Percentiles rank a stretch among this genome's conserved stretches.
These are phyloP conservation scores for Rhododendron vialii DNA, from an alignment of 148 eudicot genomes.

Conservation along the genomic window DNA sequence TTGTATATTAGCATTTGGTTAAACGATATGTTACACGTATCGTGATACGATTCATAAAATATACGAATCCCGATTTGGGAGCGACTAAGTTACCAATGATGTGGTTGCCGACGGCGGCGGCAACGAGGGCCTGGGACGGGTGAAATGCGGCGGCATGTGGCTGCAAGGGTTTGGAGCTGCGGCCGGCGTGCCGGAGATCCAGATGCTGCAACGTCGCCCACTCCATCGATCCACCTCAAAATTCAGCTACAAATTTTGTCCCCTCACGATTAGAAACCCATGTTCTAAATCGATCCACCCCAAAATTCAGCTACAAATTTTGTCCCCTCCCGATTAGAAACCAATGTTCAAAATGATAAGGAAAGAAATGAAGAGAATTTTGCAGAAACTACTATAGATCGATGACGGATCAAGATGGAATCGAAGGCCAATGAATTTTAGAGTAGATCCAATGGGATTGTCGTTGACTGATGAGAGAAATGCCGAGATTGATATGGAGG, in stretches of 20 bases:
- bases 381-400: constrained; percentile 9
- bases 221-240: constrained; percentile 58
- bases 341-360: neutral
- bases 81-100: constrained; percentile 47
- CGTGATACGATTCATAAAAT: neutral
- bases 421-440: neutral
- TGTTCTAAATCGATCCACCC: neutral
- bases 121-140: constrained; percentile 73
- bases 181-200: constrained; percentile 94
- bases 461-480: neutral
- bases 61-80: neutral
- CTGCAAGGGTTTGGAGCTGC: constrained; percentile 78
- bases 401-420: neutral
- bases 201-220: constrained; percentile 89
- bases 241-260: neutral
- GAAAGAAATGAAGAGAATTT: neutral
- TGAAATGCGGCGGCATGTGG: constrained; percentile 97
- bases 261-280: neutral
- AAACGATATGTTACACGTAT: no score
- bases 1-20: neutral
- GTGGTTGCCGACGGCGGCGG: constrained; percentile 70
- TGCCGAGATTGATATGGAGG: neutral
- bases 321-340: neutral
- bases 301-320: constrained; percentile 5
- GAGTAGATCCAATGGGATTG: constrained; percentile 1